Conservation (phyloP, 306 rosid species). For the Glycine tomentella region DNA sequence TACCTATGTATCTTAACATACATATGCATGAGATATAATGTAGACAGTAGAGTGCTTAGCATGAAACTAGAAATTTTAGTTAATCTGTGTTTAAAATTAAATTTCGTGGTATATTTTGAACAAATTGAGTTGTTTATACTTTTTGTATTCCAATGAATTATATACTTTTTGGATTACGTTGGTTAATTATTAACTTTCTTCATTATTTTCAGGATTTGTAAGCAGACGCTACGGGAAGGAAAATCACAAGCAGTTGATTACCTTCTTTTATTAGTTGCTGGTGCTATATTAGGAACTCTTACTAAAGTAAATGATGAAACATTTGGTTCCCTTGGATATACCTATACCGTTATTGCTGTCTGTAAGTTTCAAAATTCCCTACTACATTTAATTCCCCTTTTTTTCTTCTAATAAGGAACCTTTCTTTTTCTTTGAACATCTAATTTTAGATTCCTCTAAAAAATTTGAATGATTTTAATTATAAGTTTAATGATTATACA, state of each 20-base stretch:
- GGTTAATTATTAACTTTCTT: constrained; percentile 36
- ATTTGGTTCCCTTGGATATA: constrained; percentile 72
- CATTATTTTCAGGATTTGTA: constrained; percentile 64
- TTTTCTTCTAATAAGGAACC: too few species aligned
- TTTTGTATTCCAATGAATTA: constrained; percentile 2
- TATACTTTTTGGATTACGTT: neutral
- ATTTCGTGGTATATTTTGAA: neutral
- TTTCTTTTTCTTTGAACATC: too few species aligned
- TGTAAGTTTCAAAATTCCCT: too few species aligned
- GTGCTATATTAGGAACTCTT: constrained; percentile 82
- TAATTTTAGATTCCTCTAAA: too few species aligned
- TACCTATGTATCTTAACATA: neutral
- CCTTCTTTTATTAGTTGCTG: constrained; percentile 80
- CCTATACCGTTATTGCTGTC: too few species aligned
- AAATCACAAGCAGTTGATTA: constrained; percentile 67
- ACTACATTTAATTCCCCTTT: too few species aligned
- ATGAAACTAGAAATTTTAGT: constrained; percentile 35
- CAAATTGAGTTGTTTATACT: constrained; percentile 8
- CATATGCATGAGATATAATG: neutral
- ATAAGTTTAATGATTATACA: too few species aligned
- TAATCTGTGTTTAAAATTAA: neutral
- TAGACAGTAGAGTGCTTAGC: neutral
- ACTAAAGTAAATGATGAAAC: constrained; percentile 74
- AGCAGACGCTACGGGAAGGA: constrained; percentile 83
- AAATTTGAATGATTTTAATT: too few species aligned